Base-by-base conservation (phyloP, 2,329 filamentous ascomycete species). In the Didymosphaeria variabile region DNA sequence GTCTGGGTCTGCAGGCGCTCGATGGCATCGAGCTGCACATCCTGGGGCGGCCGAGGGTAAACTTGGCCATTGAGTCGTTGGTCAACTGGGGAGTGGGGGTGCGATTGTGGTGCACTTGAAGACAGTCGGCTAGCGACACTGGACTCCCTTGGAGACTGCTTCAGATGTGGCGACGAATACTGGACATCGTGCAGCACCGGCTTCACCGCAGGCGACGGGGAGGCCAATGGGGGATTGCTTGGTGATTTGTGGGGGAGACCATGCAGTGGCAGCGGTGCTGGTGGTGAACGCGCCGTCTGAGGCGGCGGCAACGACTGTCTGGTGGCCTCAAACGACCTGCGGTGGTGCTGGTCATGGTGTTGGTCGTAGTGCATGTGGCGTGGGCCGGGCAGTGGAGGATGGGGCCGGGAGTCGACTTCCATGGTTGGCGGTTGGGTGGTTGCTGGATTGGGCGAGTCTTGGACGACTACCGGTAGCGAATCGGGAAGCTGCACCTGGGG, bases 1-100 rank as follows among this genome's bases (percentile, higher is more conserved):
- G 83, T 79, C 63, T 84, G 82, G n/a, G 79, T 79, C 65, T 84
- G 82, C 45, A 84, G 67, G 15, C 81, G 79, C 44, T 79, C 70
- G 63, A 83, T 75, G 51, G 79, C 79, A 60, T 81, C 79, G 19
- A 79, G 70, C 21, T 72, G 62, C 23, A 78, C 72, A 12, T 77
- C 71, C 17, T 66, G 67, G 19, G 70, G 65, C 19, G 72, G 60
- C 10, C 67, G 67, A 53, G 77, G 75, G 50, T 76, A 77, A 17
- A 62, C 63, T 26, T 72, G 67, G 31, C 71, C 71, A 55, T 76
- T 75, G 23, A 58, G 55, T 13, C 67, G 63, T 54, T 71, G 58
- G 26, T 69, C 64, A 12, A 34, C 55, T 36, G 65, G 61, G 29
- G 67, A 67, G 15, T 58, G 62, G 1, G 64, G 23, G 47, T 62